Conservation (phyloP, 2,329 filamentous ascomycete species). For the Cylindrodendrum hubeiense region DNA sequence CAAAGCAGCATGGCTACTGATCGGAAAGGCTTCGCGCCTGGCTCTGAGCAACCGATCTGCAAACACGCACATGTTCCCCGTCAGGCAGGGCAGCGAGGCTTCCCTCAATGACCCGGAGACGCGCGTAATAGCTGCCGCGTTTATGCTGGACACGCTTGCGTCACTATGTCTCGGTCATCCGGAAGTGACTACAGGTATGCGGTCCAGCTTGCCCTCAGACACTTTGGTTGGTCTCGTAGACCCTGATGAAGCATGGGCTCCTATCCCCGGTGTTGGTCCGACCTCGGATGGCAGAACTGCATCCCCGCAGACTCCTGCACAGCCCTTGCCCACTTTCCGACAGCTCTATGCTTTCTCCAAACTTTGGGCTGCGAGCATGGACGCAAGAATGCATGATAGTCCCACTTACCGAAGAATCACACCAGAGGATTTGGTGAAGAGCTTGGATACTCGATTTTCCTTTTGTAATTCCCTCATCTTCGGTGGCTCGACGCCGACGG, state of each 20-base stretch:
- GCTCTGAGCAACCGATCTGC: constrained; percentile 48
- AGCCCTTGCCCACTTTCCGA: constrained; percentile 57
- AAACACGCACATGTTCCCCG: constrained; percentile 35
- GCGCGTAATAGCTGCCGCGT: constrained; percentile 64
- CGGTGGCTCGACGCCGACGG: constrained; percentile 48
- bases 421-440: constrained; percentile 48
- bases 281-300: constrained; percentile 6
- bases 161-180: constrained; percentile 61
- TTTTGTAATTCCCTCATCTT: constrained; percentile 56
- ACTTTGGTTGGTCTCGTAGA: constrained; percentile 23
- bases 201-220: constrained; percentile 33
- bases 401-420: constrained; percentile 24
- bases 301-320: constrained; percentile 33
- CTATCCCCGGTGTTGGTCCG: constrained; percentile 36
- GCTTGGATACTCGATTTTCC: constrained; percentile 50
- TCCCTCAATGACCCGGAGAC: constrained; percentile 31
- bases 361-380: constrained; percentile 46
- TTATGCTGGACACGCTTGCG: constrained; percentile 71
- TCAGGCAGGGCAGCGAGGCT: constrained; percentile 26
- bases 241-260: constrained; percentile 36
- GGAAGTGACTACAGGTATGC: constrained; percentile 37
- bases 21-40: constrained; percentile 70
- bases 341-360: constrained; percentile 56
- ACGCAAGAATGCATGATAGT: constrained; percentile 31
- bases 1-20: constrained; percentile 71